A percentile compares a stretch with the other conserved stretches of the same genome.
phyloP scores from a whole-genome alignment of 345 rosid species.

The Pugionium dolabratum region DNA sequence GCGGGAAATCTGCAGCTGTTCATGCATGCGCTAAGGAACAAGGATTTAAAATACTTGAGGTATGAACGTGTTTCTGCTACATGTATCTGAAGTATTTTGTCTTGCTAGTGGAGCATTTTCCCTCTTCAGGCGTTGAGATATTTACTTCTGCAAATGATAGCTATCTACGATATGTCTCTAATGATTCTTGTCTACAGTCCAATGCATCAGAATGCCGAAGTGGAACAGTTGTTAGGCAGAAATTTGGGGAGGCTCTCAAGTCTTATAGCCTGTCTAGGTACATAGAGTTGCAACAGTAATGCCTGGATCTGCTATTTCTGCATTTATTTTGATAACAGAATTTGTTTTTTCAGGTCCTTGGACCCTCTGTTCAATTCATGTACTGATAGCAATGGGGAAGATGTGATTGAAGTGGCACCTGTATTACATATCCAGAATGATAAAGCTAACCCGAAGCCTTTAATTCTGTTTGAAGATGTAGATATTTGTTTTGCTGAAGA shows the following conservation, averaged over 20 bases:
- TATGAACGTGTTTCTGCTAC: slow-evolving; percentile 32
- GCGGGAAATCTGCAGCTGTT: slow-evolving; percentile 95
- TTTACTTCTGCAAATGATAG: not conserved
- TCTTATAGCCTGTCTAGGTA: slow-evolving; percentile 75
- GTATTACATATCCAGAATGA: slow-evolving; percentile 37
- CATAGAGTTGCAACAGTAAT: slow-evolving; percentile 36
- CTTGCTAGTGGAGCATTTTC: slow-evolving; percentile 1
- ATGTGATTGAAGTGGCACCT: slow-evolving; percentile 47
- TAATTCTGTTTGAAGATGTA: slow-evolving; percentile 94
- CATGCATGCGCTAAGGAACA: slow-evolving; percentile 93
- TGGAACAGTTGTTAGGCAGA: slow-evolving; percentile 77
- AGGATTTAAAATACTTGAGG: slow-evolving; percentile 90
- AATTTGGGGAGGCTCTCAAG: slow-evolving; percentile 78
- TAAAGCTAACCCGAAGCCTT: slow-evolving; percentile 53
- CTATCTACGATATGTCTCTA: slow-evolving; percentile 10
- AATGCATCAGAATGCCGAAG: slow-evolving; percentile 88
- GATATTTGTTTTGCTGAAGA: slow-evolving; percentile 83
- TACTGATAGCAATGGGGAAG: slow-evolving; percentile 43
- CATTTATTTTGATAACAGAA: slow-evolving; percentile 20
- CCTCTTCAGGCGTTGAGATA: slow-evolving; percentile 1
- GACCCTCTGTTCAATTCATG: slow-evolving; percentile 47
- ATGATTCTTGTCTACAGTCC: slow-evolving; percentile 46
- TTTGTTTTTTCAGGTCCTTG: slow-evolving; percentile 60
- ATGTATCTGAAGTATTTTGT: slow-evolving; percentile 14
- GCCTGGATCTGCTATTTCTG: slow-evolving; percentile 20